Evolutionary conservation across 352 stramenopile species (phyloP).

Genomic region (Globisporangium abappressorium): DNA sequence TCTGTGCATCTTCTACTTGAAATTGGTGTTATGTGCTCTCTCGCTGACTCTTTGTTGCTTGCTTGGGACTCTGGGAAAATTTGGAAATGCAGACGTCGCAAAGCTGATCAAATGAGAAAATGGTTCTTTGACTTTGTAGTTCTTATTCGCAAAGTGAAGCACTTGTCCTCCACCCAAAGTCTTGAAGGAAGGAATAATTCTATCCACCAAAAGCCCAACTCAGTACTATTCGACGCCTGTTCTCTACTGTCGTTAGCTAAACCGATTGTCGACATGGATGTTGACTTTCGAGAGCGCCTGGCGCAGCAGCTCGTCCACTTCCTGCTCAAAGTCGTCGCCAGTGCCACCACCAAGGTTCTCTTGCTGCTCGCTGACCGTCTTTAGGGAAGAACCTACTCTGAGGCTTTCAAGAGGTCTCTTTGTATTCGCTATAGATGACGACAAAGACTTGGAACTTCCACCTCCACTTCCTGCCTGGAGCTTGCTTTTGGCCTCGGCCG

Average conservation of each 20-base stretch:
- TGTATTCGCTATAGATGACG: not conserved
- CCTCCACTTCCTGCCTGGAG: slow-evolving; percentile 18
- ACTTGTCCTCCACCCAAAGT: too few species aligned
- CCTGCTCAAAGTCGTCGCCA: slow-evolving; percentile 36
- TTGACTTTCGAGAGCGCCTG: slow-evolving; percentile 54
- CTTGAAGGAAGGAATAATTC: too few species aligned
- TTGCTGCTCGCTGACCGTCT: slow-evolving; percentile 9
- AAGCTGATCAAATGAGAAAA: too few species aligned
- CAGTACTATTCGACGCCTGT: too few species aligned
- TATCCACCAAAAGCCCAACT: too few species aligned
- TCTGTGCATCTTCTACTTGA: too few species aligned
- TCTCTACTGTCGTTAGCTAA: not conserved
- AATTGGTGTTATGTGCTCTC: too few species aligned
- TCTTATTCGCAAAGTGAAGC: too few species aligned
- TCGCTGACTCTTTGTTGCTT: too few species aligned
- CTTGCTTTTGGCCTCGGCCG: slow-evolving; percentile 52
- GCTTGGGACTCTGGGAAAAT: too few species aligned
- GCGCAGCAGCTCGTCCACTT: slow-evolving; percentile 38
- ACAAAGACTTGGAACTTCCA: not conserved
- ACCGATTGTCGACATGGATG: slow-evolving; percentile 31
- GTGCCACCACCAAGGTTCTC: not conserved
- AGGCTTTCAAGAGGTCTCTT: not conserved
- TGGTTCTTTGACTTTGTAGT: too few species aligned
- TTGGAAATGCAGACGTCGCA: too few species aligned
- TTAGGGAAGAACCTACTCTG: not conserved